Conservation (phyloP, 1,284 basidiomycete genomes). For the Meira nashicola region DNA sequence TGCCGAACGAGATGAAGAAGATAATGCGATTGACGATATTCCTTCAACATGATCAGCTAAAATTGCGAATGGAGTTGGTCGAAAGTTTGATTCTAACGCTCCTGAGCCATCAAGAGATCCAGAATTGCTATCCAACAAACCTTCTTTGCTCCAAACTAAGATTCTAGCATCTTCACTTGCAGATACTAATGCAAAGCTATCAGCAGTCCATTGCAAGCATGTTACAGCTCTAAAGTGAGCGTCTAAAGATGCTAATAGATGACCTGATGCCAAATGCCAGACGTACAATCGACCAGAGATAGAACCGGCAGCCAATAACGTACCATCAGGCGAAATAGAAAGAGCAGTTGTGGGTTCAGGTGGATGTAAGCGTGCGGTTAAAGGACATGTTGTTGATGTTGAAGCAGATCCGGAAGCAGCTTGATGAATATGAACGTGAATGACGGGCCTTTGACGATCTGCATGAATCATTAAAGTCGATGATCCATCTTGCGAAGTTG, state of each 20-base stretch:
- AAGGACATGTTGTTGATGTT: neutral
- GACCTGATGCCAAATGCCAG: slow-evolving; percentile 4
- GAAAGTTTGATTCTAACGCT: neutral
- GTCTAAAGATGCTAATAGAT: slow-evolving; percentile 4
- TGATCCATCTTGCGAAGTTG: neutral
- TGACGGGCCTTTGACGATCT: neutral
- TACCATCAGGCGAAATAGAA: neutral
- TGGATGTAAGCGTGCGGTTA: slow-evolving; percentile 1
- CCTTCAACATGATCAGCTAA: slow-evolving; percentile 5
- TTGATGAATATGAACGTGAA: slow-evolving; percentile 8
- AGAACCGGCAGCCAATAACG: slow-evolving; percentile 3
- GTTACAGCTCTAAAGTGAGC: slow-evolving; percentile 5
- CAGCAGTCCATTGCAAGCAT: slow-evolving; percentile 1
- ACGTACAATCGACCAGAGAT: slow-evolving; percentile 8
- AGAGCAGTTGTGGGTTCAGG: neutral
- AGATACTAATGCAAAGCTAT: neutral
- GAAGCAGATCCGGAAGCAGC: neutral
- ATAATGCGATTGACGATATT: neutral
- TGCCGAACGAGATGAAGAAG: neutral
- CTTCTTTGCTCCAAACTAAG: neutral
- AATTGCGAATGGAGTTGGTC: slow-evolving; percentile 1
- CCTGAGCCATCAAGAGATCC: neutral
- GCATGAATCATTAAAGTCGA: slow-evolving; percentile 1
- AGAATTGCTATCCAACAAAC: neutral
- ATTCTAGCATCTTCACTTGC: slow-evolving; percentile 9